A percentile compares a stretch with the other conserved stretches of the same genome.
Conservation (phyloP, 2,329 filamentous ascomycete genomes). For the Microdochium bolleyi region DNA sequence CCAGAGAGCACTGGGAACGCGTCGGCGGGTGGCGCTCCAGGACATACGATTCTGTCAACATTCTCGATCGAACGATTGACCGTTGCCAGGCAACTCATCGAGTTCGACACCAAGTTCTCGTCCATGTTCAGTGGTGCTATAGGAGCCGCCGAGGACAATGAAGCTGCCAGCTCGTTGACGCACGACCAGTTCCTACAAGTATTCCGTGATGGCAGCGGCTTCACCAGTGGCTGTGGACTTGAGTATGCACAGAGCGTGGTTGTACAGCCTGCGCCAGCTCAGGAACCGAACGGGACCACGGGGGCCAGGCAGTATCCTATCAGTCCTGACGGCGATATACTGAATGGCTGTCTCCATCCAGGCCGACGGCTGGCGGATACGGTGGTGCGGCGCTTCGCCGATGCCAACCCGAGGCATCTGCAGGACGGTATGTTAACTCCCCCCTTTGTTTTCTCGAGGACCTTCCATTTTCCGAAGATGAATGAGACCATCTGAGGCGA, state of each 20-base stretch:
- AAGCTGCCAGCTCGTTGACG: constrained; percentile 7
- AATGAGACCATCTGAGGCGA: background rate
- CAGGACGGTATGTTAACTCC: constrained; percentile 13
- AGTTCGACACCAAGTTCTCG: constrained; percentile 39
- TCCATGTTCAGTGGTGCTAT: constrained; percentile 32
- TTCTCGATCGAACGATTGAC: constrained; percentile 12
- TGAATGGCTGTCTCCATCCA: constrained; percentile 14
- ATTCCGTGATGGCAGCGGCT: constrained; percentile 10
- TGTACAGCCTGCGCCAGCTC: constrained; percentile 3
- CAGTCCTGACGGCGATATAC: background rate
- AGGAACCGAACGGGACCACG: background rate
- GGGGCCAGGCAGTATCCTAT: constrained; percentile 5
- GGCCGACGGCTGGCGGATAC: constrained; percentile 16
- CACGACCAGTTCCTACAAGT: constrained; percentile 13
- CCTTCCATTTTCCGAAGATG: background rate
- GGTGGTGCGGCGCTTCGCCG: constrained; percentile 14
- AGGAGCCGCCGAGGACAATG: constrained; percentile 1
- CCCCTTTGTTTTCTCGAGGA: background rate
- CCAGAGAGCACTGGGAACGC: background rate
- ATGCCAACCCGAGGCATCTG: constrained; percentile 14
- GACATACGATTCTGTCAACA: constrained; percentile 8
- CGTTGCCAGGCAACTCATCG: constrained; percentile 11
- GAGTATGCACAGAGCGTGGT: constrained; percentile 8
- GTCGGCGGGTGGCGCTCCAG: background rate
- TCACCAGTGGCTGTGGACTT: constrained; percentile 15